Base-by-base conservation (phyloP, 1,139 yeast genomes). In the Debaryomyces psychrophilus region DNA sequence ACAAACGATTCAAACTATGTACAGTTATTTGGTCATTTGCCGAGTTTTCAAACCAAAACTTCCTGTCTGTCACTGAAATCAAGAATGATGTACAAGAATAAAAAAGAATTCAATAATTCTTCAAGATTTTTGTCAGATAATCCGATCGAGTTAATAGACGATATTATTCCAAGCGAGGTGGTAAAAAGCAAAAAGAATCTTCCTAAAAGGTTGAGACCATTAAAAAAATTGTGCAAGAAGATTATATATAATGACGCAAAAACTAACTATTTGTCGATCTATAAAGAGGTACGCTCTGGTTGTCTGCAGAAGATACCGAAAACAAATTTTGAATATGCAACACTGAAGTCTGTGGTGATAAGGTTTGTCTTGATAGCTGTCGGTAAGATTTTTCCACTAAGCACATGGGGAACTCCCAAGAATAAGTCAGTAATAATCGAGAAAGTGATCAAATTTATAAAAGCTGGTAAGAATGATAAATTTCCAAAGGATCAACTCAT, bases 331-430 rank as follows among this genome's bases (percentile, higher is more conserved):
- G 58, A 58, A 33, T 59, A 45, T 20, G 58, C 69, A 0, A 59
- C 71, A 1, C 48, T 60, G 1, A 53, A 60, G 22, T 50, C 54
- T 9, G 38, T 50, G 0, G 81, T 85, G 0, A 54, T 73, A 0
- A 62, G 57, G 39, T 77, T 81, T 51, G 57, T 79, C 1, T 53
- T 75, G 2, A 57, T 69, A 0, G 48, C 81, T 0, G 47, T 79
- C 3, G 78, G 76, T 7, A 75, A 71, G 44, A 49, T 85, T 0
- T 65, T 87, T 27, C 90, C 93, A 0, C 36, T 59, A 2, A 71
- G 68, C 8, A 53, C 79, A 2, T 79, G 86, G 70, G 96, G 96
- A 0, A 62, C 80, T 1, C 50, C 50, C 2, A 50, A 54, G 5
- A 89, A 88, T 56, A 77, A 78, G 58, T 47, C 70, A 0, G 49